A percentile compares a stretch with the other conserved stretches of the same genome.
Conservation (phyloP, 352 stramenopile genomes). For the Globisporangium splendens region DNA sequence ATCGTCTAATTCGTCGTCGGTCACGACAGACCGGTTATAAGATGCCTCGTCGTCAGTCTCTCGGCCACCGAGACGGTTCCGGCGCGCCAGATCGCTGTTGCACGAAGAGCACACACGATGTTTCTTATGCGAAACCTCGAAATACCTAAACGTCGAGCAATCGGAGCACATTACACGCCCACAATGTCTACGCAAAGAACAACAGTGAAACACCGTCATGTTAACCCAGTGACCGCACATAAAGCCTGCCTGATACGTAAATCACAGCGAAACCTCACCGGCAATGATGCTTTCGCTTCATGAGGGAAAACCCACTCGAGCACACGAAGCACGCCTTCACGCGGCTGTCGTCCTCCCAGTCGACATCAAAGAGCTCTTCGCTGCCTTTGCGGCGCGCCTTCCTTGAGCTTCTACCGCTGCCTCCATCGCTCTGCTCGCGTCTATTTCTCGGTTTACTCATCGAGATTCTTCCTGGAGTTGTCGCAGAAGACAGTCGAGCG, state of each 20-base stretch:
- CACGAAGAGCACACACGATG: slow-evolving; percentile 63
- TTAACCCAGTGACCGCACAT: too few relatives aligned
- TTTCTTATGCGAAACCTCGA: slow-evolving; percentile 54
- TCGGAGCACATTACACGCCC: slow-evolving; percentile 75
- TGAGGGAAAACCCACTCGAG: slow-evolving; percentile 51
- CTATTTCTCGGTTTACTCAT: not conserved
- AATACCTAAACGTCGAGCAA: slow-evolving; percentile 65
- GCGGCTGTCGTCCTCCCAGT: slow-evolving; percentile 51
- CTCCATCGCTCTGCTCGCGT: slow-evolving; percentile 4
- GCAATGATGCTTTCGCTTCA: slow-evolving; percentile 76
- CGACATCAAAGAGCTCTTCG: slow-evolving; percentile 58
- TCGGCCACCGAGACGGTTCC: slow-evolving; percentile 5
- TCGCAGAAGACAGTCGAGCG: not conserved
- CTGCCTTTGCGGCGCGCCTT: slow-evolving; percentile 32
- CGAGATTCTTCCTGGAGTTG: not conserved
- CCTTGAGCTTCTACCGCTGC: slow-evolving; percentile 20
- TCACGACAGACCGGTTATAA: slow-evolving; percentile 3
- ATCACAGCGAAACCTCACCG: slow-evolving; percentile 24
- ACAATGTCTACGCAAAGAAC: slow-evolving; percentile 37
- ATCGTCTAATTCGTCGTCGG: not conserved
- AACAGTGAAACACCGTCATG: too few relatives aligned
- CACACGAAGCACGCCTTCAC: slow-evolving; percentile 54
- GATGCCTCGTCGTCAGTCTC: not conserved
- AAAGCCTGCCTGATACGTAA: too few relatives aligned
- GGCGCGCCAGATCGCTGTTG: slow-evolving; percentile 20